Evolutionary conservation across 179 eudicot species (phyloP).

Genomic region (Spergularia azorica): DNA sequence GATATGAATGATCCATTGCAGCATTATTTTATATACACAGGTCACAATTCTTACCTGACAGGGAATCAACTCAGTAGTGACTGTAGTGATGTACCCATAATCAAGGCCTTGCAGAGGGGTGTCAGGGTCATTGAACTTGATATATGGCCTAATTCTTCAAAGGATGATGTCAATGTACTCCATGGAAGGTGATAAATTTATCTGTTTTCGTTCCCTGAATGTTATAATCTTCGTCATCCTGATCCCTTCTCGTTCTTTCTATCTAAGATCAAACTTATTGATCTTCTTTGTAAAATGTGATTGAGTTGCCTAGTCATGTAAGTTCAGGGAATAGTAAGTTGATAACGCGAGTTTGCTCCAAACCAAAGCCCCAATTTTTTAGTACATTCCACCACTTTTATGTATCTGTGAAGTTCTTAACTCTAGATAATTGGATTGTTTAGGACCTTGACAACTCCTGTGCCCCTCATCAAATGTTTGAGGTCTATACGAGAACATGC

Average conservation of each 20-base stretch:
- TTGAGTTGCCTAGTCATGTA: no score
- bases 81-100: conserved; percentile 67
- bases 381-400: not conserved
- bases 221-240: no score
- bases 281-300: no score
- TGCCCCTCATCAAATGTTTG: conserved; percentile 50
- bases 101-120: conserved; percentile 54
- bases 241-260: no score
- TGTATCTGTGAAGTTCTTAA: not conserved
- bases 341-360: not conserved
- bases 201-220: not conserved
- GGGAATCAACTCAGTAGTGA: conserved; percentile 74
- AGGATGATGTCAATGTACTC: conserved; percentile 54
- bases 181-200: conserved; percentile 56
- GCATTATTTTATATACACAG: conserved; percentile 62
- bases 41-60: conserved; percentile 67
- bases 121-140: conserved; percentile 68
- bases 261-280: not conserved
- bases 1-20: conserved; percentile 74
- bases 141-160: conserved; percentile 67
- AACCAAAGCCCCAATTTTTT: not conserved
- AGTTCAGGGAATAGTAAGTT: no score
- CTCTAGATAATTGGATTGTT: conserved; percentile 1
- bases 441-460: conserved; percentile 63
- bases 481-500: conserved; percentile 53